phyloP scores from a whole-genome alignment of 1,139 yeast species.

The Debaryomyces subglobosus region DNA sequence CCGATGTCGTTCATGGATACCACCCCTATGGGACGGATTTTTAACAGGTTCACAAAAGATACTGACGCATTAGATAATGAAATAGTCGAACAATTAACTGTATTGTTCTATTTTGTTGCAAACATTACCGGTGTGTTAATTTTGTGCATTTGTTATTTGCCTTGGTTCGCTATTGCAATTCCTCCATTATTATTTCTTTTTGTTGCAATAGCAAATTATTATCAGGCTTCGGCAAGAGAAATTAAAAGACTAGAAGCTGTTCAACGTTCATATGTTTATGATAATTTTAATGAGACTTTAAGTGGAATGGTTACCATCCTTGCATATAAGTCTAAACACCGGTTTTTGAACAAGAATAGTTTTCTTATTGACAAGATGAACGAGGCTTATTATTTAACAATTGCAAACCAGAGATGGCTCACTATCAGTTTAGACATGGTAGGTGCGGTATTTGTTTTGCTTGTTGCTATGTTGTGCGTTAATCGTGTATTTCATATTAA shows the following conservation, averaged over 20 bases:
- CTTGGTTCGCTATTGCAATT: constrained; percentile 75
- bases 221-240: constrained; percentile 46
- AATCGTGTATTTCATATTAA: constrained; percentile 61
- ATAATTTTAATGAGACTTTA: constrained; percentile 75
- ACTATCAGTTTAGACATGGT: constrained; percentile 61
- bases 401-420: constrained; percentile 81
- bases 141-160: constrained; percentile 68
- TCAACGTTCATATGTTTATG: constrained; percentile 42
- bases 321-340: constrained; percentile 53
- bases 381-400: constrained; percentile 67
- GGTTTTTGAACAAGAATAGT: constrained; percentile 57
- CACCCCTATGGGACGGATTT: constrained; percentile 62
- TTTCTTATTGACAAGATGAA: constrained; percentile 62
- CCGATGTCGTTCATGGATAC: constrained; percentile 64
- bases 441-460: constrained; percentile 48
- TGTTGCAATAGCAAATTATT: constrained; percentile 57
- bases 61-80: constrained; percentile 83
- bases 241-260: constrained; percentile 47
- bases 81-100: constrained; percentile 59
- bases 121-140: constrained; percentile 64
- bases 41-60: constrained; percentile 74
- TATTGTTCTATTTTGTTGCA: constrained; percentile 52
- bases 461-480: constrained; percentile 63
- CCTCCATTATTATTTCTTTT: constrained; percentile 54
- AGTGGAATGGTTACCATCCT: constrained; percentile 73